Evolutionary conservation across 352 stramenopile species (phyloP), one percentile per base, ranked within the genome.

Genomic region (Globisporangium viniferum): DNA sequence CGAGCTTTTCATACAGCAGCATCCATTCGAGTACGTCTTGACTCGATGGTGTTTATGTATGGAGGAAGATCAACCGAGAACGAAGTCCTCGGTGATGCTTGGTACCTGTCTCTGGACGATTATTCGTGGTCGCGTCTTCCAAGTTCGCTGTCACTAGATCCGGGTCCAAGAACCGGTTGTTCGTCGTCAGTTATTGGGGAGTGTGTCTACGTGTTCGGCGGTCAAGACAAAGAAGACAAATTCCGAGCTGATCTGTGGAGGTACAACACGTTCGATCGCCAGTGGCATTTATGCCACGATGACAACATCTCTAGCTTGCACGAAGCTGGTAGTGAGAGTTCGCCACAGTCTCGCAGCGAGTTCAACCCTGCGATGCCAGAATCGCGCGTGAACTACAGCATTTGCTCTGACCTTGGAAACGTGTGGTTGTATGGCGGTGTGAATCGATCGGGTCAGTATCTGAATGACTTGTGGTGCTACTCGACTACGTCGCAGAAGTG

Each of bases 261-360:
- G 15, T 95, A 94, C 66, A 95, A 95, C 66, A 92, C 86, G 2
- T 96, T 96, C 68, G 89, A 96, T 62, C 86, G 88, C 20, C 72
- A 93, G 33, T 96, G 89, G 89, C 81, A 94, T 63, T 77, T 96
- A 48, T 94, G 84, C 33, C 76, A 95, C 61, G 87, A 95, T 41
- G 89, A 96, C 67, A 89, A 84, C 64, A 89, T 94, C 44, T 76
- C 67, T 9, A 76, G 49, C 29, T 73, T 66, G 4, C 71, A 70
- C 46, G 71, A 87, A 12, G 5, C 39, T 5, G 66, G 20, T 7
- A 53, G 29, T 22, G 70, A 77, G 4, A 35, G 8, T 22, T 71
- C 63, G 22, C 36, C 55, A 3, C 64, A 69, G 36, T 20, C 71
- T 18, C 63, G 72, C 48, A 73, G 55, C n/a, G 83, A 88, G 7